These are phyloP conservation scores for Laguncularia racemosa DNA, from an alignment of 345 rosid genomes.

Conservation along the genomic window DNA sequence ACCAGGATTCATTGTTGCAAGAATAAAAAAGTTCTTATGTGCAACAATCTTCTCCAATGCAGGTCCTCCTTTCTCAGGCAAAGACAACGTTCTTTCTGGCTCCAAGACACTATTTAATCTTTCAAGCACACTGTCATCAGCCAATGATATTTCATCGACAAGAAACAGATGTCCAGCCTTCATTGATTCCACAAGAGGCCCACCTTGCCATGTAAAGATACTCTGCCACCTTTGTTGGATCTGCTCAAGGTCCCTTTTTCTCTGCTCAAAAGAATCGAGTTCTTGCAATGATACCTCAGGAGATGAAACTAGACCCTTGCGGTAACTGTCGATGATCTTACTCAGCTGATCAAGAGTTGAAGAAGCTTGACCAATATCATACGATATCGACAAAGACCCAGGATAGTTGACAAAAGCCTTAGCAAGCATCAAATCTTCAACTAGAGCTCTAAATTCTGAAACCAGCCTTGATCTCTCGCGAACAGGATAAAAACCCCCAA, in stretches of 20 bases:
- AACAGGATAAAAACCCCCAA: too few relatives aligned
- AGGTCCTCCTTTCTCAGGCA: constrained; percentile 96
- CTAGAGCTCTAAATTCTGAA: constrained; percentile 39
- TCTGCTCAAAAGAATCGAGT: constrained; percentile 44
- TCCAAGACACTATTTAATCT: constrained; percentile 92
- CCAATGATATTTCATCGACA: constrained; percentile 94
- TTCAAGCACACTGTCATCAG: constrained; percentile 96
- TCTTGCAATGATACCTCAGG: constrained; percentile 28
- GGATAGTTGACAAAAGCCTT: constrained; percentile 31
- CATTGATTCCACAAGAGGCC: constrained; percentile 94
- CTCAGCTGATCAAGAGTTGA: constrained; percentile 40
- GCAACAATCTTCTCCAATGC: constrained; percentile 69
- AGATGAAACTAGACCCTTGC: constrained; percentile 29
- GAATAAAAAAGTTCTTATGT: constrained; percentile 58
- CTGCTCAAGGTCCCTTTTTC: constrained; percentile 41
- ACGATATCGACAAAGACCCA: constrained; percentile 36
- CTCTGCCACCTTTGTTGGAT: constrained; percentile 71
- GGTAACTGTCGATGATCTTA: constrained; percentile 27
- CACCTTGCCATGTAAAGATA: constrained; percentile 95
- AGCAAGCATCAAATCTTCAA: constrained; percentile 49
- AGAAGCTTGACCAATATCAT: constrained; percentile 60
- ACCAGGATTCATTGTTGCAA: constrained; percentile 99
- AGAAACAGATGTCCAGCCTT: constrained; percentile 78
- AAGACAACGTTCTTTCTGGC: constrained; percentile 77
- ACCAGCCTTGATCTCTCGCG: constrained; percentile 22